phyloP scores from a whole-genome alignment of 225 moss, liverwort and hornwort genomes.

The Sphagnum tenellum region DNA sequence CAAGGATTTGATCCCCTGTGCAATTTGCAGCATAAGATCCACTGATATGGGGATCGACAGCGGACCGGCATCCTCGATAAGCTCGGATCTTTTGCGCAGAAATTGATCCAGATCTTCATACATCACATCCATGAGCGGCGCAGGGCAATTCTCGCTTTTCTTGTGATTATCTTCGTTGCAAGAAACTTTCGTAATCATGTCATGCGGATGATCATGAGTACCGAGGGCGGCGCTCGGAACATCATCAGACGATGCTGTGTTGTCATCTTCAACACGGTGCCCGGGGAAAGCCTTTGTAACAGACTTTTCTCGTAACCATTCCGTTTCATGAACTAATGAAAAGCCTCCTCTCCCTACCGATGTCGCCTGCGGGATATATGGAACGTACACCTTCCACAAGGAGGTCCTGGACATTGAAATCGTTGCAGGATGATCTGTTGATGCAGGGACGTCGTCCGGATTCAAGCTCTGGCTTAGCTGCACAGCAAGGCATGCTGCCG shows the following conservation, averaged over 20 bases:
- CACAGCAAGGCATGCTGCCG: too few species aligned
- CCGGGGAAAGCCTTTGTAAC: conserved; percentile 7
- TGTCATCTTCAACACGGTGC: neutral
- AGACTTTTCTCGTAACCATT: conserved; percentile 10
- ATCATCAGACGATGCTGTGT: conserved; percentile 1
- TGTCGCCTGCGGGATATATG: too few species aligned
- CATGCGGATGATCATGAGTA: conserved; percentile 9
- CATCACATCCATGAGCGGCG: conserved; percentile 24
- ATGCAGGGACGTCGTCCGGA: too few species aligned
- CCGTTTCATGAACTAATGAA: neutral
- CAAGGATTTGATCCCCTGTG: conserved; percentile 7
- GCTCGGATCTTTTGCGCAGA: neutral
- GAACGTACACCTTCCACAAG: too few species aligned
- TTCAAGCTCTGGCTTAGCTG: too few species aligned
- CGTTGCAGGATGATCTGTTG: too few species aligned
- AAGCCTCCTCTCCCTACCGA: neutral
- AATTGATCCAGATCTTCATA: conserved; percentile 4
- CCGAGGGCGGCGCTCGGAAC: conserved; percentile 1
- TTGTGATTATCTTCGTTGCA: too few species aligned
- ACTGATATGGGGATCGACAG: conserved; percentile 8
- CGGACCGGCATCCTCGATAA: neutral
- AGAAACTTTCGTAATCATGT: neutral
- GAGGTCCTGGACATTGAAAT: too few species aligned
- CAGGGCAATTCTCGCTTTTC: conserved; percentile 13
- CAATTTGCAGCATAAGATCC: conserved; percentile 19